Base-by-base conservation (phyloP, 306 rosid genomes). In the Lithocarpus polystachyus region DNA sequence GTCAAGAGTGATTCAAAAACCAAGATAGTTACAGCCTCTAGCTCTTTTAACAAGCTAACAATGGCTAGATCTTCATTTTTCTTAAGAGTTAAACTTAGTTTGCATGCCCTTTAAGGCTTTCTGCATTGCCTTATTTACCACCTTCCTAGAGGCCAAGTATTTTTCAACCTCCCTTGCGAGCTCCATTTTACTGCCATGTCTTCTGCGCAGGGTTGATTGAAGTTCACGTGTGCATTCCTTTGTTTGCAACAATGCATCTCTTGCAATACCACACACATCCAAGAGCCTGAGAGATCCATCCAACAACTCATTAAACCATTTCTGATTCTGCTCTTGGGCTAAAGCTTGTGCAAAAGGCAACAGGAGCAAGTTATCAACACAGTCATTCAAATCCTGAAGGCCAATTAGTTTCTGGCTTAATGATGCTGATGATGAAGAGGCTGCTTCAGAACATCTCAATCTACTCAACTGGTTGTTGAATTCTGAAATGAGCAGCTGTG, bases 101-200 rank as follows among this genome's bases (percentile, higher is more conserved):
- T 80, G 67, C 37, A 74, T 35, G 28, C 28, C 56, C 71, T 76
- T 71, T 2, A 73, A 74, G 77, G 78, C 62, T 69, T 82, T 82
- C 56, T 72, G 74, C 33, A 68, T 53, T 68, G 77, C 75, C 82
- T 83, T 86, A 71, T 77, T 82, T 13, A 33, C 74, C 37, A 26
- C 55, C 73, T 82, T 85, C 75, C 86, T 85, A 52, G 75, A 79
- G 60, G 72, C 60, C 68, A 79, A 76, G 86, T 76, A 82, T 75
- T 71, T 72, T 0, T 14, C 79, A 28, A 76, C 77, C 64, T 84
- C 80, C 11, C 48, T 26, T 6, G 52, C 68, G 3, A 84, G 67
- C 48, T 62, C 71, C n/a, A 10, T 26, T 54, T 78, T 73, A 3
- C 61, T 45, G 8, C 55, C 45, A 26, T 60, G 62, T 52, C 33